These are phyloP conservation scores for Rhizophora apiculata DNA, from an alignment of 345 rosid genomes.

Conservation along the genomic window DNA sequence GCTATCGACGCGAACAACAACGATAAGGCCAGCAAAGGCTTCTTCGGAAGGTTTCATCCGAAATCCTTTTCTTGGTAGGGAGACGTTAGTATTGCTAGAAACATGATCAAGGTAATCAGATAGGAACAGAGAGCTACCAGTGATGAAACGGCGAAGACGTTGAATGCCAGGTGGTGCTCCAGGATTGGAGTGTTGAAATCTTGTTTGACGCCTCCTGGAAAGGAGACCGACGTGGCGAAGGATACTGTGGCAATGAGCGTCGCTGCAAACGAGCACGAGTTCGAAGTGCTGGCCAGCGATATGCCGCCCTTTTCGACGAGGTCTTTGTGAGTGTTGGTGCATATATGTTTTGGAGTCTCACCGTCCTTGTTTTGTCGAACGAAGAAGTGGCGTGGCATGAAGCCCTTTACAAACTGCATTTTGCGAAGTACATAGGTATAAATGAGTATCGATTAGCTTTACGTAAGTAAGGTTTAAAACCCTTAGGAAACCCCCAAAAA, in stretches of 20 bases:
- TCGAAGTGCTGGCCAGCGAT: not conserved
- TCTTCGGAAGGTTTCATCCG: slow-evolving; percentile 3
- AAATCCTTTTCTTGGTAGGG: slow-evolving; percentile 20
- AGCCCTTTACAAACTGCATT: slow-evolving; percentile 30
- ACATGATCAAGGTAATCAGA: slow-evolving; percentile 20
- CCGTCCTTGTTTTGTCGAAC: slow-evolving; percentile 8
- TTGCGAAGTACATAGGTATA: not conserved
- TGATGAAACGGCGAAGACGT: slow-evolving; percentile 24
- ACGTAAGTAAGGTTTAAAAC: not conserved
- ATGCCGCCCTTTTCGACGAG: slow-evolving; percentile 16
- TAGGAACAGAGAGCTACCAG: slow-evolving; percentile 28
- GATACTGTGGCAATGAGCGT: slow-evolving; percentile 2
- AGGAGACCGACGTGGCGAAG: not conserved
- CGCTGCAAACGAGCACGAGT: slow-evolving; percentile 3
- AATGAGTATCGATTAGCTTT: not conserved
- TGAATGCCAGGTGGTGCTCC: not conserved
- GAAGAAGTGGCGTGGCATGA: slow-evolving; percentile 22
- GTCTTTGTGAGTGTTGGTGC: slow-evolving; percentile 14
- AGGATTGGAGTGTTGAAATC: not conserved
- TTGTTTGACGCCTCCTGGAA: slow-evolving; percentile 26
- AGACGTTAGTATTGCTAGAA: slow-evolving; percentile 28
- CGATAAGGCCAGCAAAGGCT: slow-evolving; percentile 16
- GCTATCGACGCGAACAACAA: slow-evolving; percentile 23
- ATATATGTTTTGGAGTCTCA: slow-evolving; percentile 24
- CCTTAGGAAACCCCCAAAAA: not conserved